Evolutionary conservation across 2,329 filamentous ascomycete species (phyloP).

Genomic region (Aspergillus hortae): DNA sequence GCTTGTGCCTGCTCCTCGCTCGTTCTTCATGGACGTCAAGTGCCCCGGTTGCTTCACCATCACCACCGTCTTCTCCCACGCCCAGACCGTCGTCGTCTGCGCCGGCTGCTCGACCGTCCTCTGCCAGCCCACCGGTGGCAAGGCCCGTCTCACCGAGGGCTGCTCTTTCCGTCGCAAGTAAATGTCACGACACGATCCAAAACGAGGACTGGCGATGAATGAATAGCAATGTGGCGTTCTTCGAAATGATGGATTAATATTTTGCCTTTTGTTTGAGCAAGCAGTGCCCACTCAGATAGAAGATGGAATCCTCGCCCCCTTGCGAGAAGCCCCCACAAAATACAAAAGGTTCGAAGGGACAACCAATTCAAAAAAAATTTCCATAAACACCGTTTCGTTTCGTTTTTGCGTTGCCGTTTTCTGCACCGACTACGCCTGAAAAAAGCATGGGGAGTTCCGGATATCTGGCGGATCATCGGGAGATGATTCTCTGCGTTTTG

Average conservation of each 20-base stretch:
- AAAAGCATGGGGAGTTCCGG: conserved; percentile 69
- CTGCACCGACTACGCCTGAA: conserved; percentile 9
- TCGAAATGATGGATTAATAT: conserved; percentile 25
- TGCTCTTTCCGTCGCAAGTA: conserved; percentile 99
- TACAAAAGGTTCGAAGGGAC: conserved; percentile 56
- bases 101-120: conserved; percentile 98
- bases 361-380: conserved; percentile 41
- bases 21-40: conserved; percentile 99
- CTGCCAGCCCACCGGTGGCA: conserved; percentile 99
- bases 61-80: conserved; percentile 99
- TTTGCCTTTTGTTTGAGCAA: conserved; percentile 25
- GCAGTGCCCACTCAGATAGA: conserved; percentile 40
- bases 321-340: conserved; percentile 50
- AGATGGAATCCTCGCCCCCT: conserved; percentile 45
- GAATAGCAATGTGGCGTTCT: conserved; percentile 37
- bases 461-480: conserved; percentile 68
- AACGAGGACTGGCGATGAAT: conserved; percentile 22
- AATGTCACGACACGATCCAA: conserved; percentile 27
- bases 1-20: conserved; percentile 92
- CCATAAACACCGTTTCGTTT: conserved; percentile 41
- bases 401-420: conserved; percentile 13
- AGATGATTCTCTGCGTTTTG: background rate
- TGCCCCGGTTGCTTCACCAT: conserved; percentile 99
- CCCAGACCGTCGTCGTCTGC: conserved; percentile 99
- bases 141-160: conserved; percentile 97